A percentile compares a stretch with the other conserved stretches of the same genome.
phyloP scores from a whole-genome alignment of 2,329 filamentous ascomycete genomes.

The Fusarium guadeloupense region DNA sequence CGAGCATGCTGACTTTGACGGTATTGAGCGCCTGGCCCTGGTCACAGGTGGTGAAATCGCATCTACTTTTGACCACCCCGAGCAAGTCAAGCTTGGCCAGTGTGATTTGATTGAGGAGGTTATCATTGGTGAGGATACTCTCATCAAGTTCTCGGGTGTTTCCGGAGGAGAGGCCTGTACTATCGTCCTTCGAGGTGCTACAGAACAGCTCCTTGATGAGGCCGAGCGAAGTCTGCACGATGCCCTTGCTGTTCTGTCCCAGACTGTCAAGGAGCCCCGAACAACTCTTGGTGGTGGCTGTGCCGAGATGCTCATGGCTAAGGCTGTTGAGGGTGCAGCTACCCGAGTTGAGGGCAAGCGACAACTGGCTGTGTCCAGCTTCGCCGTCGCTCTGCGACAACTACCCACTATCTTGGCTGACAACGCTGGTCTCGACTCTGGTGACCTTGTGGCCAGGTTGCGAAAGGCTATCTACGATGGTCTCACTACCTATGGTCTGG shows the following conservation, averaged over 20 bases:
- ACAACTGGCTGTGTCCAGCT: slow-evolving; percentile 90
- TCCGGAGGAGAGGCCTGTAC: slow-evolving; percentile 95
- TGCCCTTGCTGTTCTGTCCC: slow-evolving; percentile 92
- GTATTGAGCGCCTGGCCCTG: slow-evolving; percentile 91
- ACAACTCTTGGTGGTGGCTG: slow-evolving; percentile 95
- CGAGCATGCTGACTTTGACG: slow-evolving; percentile 98
- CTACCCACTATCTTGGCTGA: slow-evolving; percentile 96
- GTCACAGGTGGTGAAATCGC: slow-evolving; percentile 98
- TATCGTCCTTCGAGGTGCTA: slow-evolving; percentile 93
- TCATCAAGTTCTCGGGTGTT: slow-evolving; percentile 97
- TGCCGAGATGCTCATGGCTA: slow-evolving; percentile 99
- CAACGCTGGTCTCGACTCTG: slow-evolving; percentile 95
- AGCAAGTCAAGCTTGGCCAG: slow-evolving; percentile 93
- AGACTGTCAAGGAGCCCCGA: slow-evolving; percentile 93
- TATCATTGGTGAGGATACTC: slow-evolving; percentile 96
- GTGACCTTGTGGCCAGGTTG: slow-evolving; percentile 89
- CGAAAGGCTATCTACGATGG: slow-evolving; percentile 96
- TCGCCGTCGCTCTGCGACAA: slow-evolving; percentile 88
- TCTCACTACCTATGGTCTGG: slow-evolving; percentile 89
- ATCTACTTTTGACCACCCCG: slow-evolving; percentile 97
- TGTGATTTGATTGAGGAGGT: slow-evolving; percentile 98
- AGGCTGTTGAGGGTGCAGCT: slow-evolving; percentile 92
- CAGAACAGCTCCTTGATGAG: slow-evolving; percentile 96
- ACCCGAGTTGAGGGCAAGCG: slow-evolving; percentile 97
- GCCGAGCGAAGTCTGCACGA: slow-evolving; percentile 96